phyloP scores from a whole-genome alignment of 352 stramenopile genomes.

The Phytophthora hibernalis region DNA sequence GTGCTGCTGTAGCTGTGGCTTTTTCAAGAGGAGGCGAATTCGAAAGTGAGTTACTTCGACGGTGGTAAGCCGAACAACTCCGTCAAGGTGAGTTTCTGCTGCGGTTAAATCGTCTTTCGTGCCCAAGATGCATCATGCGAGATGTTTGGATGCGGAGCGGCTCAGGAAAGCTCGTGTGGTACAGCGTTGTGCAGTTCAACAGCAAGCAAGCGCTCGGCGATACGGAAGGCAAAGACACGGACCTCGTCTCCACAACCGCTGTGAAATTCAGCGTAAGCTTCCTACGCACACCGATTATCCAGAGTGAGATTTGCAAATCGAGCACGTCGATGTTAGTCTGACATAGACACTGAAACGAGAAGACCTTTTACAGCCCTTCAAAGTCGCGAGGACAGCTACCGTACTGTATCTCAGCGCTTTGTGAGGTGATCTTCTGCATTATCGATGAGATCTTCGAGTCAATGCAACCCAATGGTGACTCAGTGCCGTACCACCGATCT shows the following conservation, averaged over 20 bases:
- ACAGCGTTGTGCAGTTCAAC: slow-evolving; percentile 3
- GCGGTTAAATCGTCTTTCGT: slow-evolving; percentile 10
- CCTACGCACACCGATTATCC: neutral
- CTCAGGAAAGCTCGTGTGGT: slow-evolving; percentile 23
- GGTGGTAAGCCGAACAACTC: neutral
- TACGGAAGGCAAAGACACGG: slow-evolving; percentile 22
- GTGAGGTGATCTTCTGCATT: neutral
- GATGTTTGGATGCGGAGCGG: slow-evolving; percentile 24
- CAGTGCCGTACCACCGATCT: slow-evolving; percentile 23
- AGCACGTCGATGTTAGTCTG: slow-evolving; percentile 11
- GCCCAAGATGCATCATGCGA: slow-evolving; percentile 11
- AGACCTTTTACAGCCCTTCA: slow-evolving; percentile 10
- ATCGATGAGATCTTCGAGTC: neutral
- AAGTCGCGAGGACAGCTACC: neutral
- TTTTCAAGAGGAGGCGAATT: slow-evolving; percentile 5
- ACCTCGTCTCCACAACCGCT: slow-evolving; percentile 8
- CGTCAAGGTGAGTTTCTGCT: slow-evolving; percentile 6
- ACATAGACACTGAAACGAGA: slow-evolving; percentile 15
- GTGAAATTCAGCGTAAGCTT: neutral
- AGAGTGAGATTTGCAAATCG: slow-evolving; percentile 17
- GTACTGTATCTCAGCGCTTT: no score
- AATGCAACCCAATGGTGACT: neutral
- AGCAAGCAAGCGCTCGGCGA: slow-evolving; percentile 16
- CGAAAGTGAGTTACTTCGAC: slow-evolving; percentile 3
- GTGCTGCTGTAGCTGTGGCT: neutral